Evolutionary conservation across 345 rosid genomes (phyloP), one percentile per base, ranked within the genome.

Genomic region (rapeseed (Brassica napus)): DNA sequence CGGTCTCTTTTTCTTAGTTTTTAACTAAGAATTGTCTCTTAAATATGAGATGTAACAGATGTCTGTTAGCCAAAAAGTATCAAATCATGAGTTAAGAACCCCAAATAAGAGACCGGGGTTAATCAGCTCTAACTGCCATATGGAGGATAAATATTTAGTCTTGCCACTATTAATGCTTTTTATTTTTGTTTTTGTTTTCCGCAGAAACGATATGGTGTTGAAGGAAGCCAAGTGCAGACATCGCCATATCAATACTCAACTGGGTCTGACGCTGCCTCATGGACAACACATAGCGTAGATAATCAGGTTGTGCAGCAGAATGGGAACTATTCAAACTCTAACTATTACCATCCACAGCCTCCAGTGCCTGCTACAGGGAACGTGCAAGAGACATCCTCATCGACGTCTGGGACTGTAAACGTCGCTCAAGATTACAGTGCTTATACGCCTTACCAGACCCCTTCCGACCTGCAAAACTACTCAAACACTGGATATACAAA

Each of bases 381-480:
- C 82, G 79, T 73, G 72, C 90, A 86, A 71, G 92, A 90, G 49
- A 84, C 83, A 67, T 86, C 84, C 84, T 86, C 97, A 67, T 79
- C 89, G 14, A 82, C 85, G 79, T 79, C 84, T 69, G 98, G 88
- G 81, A 71, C 91, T 49, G 47, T 87, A 34, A 85, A 68, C 79
- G 86, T 83, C 49, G 31, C 88, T 1, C 96, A 89, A 77, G 95
- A 88, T 62, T 87, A 96, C 70, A 83, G 83, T 85, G 90, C 86
- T 79, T 89, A 88, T 78, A 67, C 79, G 8, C 69, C 93, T 55
- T 90, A 90, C 78, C 79, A 94, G 54, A 85, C 82, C 83, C 59
- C 97, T 76, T 73, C 87, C 55, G 93, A 91, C 74, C 89, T 91
- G 34, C 89, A 92, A 79, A 85, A 82, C 79, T 91, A 89, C 86